A percentile compares a stretch with the other conserved stretches of the same genome.
Evolutionary conservation across 176 grass and related monocot species (phyloP).

Genomic region (Metroxylon sagu): DNA sequence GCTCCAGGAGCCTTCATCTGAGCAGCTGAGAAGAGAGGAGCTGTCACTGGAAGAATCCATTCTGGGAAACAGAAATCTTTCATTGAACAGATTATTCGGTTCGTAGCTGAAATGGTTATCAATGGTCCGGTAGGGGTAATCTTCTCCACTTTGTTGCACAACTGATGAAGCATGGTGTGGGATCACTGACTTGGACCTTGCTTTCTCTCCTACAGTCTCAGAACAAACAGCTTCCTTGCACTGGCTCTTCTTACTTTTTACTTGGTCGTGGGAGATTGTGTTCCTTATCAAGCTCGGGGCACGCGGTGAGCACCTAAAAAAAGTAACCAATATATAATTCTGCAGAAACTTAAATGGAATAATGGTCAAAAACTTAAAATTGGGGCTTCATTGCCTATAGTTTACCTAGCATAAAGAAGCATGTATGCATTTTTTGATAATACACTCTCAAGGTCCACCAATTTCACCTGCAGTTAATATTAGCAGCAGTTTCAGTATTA

Average conservation of each 20-base stretch:
- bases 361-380: neutral
- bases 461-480: slow-evolving; percentile 19
- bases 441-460: slow-evolving; percentile 13
- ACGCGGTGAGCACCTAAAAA: slow-evolving; percentile 11
- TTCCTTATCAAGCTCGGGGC: slow-evolving; percentile 6
- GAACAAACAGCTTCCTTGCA: slow-evolving; percentile 6
- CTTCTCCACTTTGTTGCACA: neutral
- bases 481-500: neutral
- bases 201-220: neutral
- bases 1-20: slow-evolving; percentile 21
- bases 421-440: slow-evolving; percentile 27
- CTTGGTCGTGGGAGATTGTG: neutral
- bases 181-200: neutral
- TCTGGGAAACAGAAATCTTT: neutral
- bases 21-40: slow-evolving; percentile 22
- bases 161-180: neutral
- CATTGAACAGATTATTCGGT: neutral
- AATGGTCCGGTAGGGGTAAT: neutral
- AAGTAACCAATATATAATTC: too few species aligned
- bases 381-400: neutral
- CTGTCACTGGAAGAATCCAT: slow-evolving; percentile 16
- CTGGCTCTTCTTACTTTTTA: neutral
- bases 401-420: slow-evolving; percentile 25
- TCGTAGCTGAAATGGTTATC: neutral
- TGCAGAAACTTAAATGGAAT: neutral